Evolutionary conservation across 371 early-diverging fungal species (phyloP).

Genomic region (Batrachochytrium dendrobatidis): DNA sequence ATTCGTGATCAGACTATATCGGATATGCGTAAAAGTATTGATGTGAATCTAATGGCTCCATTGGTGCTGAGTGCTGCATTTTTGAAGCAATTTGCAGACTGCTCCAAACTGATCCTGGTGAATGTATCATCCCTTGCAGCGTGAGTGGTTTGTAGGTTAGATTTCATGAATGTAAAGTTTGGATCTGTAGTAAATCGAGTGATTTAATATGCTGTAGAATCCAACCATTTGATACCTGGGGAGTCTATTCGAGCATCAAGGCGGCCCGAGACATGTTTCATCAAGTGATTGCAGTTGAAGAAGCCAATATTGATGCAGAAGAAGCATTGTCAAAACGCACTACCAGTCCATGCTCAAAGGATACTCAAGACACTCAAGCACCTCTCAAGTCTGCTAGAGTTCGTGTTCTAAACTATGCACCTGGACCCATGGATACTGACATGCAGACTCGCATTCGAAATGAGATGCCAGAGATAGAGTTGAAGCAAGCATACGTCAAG

Average conservation of each 20-base stretch:
- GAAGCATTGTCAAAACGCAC: constrained; percentile 2
- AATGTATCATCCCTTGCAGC: constrained; percentile 84
- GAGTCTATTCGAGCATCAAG: constrained; percentile 78
- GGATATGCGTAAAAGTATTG: constrained; percentile 43
- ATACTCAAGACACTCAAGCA: neutral
- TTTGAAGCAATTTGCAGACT: constrained; percentile 26
- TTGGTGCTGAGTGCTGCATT: constrained; percentile 32
- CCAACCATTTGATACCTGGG: constrained; percentile 70
- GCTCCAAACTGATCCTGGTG: constrained; percentile 42
- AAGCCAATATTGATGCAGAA: constrained; percentile 28
- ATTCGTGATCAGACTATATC: constrained; percentile 46
- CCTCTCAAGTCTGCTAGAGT: constrained; percentile 24
- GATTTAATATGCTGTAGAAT: too few relatives aligned
- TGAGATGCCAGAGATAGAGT: constrained; percentile 63
- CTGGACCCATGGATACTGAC: constrained; percentile 82
- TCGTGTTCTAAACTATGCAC: constrained; percentile 78
- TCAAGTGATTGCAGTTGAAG: constrained; percentile 58
- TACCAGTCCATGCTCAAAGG: neutral
- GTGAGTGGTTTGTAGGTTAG: constrained; percentile 4
- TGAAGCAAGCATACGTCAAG: constrained; percentile 46
- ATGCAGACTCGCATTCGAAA: constrained; percentile 76
- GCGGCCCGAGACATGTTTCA: constrained; percentile 81
- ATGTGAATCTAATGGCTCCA: constrained; percentile 24
- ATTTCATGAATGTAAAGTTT: too few relatives aligned
- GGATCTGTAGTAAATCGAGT: too few relatives aligned